Conservation (phyloP, 805 yeast species). For the Blastobotrys terrestris region DNA sequence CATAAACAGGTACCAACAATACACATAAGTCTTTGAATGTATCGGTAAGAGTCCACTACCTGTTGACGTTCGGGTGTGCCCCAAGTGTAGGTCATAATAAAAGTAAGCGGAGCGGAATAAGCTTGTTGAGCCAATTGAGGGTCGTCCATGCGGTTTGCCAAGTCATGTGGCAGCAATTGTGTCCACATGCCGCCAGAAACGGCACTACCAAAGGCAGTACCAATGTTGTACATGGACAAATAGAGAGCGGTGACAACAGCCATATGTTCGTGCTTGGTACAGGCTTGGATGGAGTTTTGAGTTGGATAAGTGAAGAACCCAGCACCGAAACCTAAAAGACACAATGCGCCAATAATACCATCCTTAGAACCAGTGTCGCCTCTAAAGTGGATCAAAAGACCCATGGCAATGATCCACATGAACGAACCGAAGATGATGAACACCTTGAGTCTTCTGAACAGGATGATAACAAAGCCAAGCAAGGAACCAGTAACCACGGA, state of each 20-base stretch:
- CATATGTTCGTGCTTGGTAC: slow-evolving; percentile 57
- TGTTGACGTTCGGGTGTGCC: slow-evolving; percentile 57
- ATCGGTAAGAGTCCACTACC: slow-evolving; percentile 50
- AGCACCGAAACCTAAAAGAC: slow-evolving; percentile 66
- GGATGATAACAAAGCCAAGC: slow-evolving; percentile 48
- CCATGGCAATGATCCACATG: slow-evolving; percentile 57
- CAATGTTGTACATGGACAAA: slow-evolving; percentile 53
- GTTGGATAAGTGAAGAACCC: slow-evolving; percentile 64
- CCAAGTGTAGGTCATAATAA: slow-evolving; percentile 46
- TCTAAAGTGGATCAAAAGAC: slow-evolving; percentile 52
- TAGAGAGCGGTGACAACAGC: slow-evolving; percentile 55
- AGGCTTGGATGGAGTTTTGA: slow-evolving; percentile 54
- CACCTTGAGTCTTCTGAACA: slow-evolving; percentile 47
- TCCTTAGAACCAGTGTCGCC: slow-evolving; percentile 43
- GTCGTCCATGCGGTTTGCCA: slow-evolving; percentile 24
- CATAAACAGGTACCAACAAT: slow-evolving; percentile 50
- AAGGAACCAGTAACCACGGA: slow-evolving; percentile 55
- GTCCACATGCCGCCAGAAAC: slow-evolving; percentile 73
- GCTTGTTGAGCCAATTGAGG: slow-evolving; percentile 28
- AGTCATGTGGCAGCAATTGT: slow-evolving; percentile 43
- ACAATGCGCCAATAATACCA: slow-evolving; percentile 61
- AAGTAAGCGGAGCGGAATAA: slow-evolving; percentile 49
- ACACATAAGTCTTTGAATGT: slow-evolving; percentile 54
- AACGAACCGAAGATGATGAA: slow-evolving; percentile 54
- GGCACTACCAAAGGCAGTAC: slow-evolving; percentile 56